phyloP scores from a whole-genome alignment of 768 basidiomycete genomes.

The Tephrocybe sp. region DNA sequence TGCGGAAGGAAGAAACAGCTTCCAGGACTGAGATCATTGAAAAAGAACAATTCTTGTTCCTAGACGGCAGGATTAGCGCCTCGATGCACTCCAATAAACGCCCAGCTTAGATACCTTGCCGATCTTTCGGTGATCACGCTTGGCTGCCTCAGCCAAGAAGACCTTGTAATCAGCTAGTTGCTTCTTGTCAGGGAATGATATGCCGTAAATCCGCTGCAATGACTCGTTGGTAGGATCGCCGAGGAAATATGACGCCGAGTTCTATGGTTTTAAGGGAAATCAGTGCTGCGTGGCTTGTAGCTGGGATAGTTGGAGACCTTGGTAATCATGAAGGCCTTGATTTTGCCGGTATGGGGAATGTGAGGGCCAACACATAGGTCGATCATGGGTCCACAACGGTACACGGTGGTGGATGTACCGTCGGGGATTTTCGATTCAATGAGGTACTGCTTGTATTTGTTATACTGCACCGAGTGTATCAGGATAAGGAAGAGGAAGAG shows the following conservation, averaged over 20 bases:
- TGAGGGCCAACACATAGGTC: constrained; percentile 97
- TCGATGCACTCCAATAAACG: neutral
- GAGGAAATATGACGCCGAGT: constrained; percentile 97
- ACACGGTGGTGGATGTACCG: constrained; percentile 94
- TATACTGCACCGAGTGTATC: constrained; percentile 63
- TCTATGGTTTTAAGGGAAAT: constrained; percentile 42
- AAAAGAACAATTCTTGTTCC: constrained; percentile 99
- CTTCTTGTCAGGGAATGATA: constrained; percentile 98
- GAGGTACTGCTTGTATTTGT: constrained; percentile 96
- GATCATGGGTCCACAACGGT: constrained; percentile 97
- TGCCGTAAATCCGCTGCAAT: constrained; percentile 94
- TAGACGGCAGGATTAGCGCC: constrained; percentile 21
- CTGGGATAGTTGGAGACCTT: constrained; percentile 51
- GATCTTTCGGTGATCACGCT: constrained; percentile 94
- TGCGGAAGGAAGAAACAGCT: constrained; percentile 97
- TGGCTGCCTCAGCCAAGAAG: constrained; percentile 97
- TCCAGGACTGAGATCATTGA: constrained; percentile 95
- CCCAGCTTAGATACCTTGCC: constrained; percentile 55
- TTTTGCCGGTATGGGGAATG: constrained; percentile 95
- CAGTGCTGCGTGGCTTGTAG: constrained; percentile 2
- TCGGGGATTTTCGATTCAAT: constrained; percentile 96
- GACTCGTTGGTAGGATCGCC: constrained; percentile 92
- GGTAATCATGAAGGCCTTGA: constrained; percentile 96
- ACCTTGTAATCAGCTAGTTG: constrained; percentile 92
- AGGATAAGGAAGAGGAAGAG: neutral